Evolutionary conservation across 768 basidiomycete genomes (phyloP).

Genomic region (Russula vinacea): DNA sequence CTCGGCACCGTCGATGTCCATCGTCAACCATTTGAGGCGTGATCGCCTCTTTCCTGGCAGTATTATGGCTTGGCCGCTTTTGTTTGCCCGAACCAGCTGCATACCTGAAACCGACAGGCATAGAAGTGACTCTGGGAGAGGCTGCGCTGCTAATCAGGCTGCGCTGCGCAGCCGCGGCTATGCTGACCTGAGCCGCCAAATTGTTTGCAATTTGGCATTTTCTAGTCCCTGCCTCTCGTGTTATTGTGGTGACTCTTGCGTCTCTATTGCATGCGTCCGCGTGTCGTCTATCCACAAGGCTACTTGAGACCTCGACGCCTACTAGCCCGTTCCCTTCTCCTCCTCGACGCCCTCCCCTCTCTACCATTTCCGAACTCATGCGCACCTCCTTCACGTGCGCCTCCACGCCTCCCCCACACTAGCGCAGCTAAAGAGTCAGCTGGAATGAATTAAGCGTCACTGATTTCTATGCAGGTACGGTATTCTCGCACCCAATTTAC

Average conservation of each 20-base stretch:
- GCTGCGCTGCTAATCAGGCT: background rate
- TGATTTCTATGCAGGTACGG: background rate
- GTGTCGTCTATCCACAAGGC: background rate
- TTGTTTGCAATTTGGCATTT: background rate
- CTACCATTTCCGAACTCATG: background rate
- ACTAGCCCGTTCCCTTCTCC: background rate
- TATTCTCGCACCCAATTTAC: slow-evolving; percentile 61
- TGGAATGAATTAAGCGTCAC: slow-evolving; percentile 30
- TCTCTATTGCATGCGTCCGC: background rate
- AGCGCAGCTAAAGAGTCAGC: slow-evolving; percentile 64
- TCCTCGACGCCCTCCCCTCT: background rate
- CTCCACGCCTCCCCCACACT: background rate
- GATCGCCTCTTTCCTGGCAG: too few relatives aligned
- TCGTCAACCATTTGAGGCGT: too few relatives aligned
- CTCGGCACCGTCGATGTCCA: too few relatives aligned
- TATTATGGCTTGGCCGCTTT: too few relatives aligned
- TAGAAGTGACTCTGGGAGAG: background rate
- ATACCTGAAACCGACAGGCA: background rate
- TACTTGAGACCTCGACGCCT: background rate
- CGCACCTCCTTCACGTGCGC: background rate
- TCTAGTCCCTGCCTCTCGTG: background rate
- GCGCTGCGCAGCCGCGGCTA: background rate
- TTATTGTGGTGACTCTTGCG: background rate
- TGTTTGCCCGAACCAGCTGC: too few relatives aligned
- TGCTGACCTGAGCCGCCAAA: background rate